Conservation (phyloP, 2,329 filamentous ascomycete species). For the Fusarium xylarioides region DNA sequence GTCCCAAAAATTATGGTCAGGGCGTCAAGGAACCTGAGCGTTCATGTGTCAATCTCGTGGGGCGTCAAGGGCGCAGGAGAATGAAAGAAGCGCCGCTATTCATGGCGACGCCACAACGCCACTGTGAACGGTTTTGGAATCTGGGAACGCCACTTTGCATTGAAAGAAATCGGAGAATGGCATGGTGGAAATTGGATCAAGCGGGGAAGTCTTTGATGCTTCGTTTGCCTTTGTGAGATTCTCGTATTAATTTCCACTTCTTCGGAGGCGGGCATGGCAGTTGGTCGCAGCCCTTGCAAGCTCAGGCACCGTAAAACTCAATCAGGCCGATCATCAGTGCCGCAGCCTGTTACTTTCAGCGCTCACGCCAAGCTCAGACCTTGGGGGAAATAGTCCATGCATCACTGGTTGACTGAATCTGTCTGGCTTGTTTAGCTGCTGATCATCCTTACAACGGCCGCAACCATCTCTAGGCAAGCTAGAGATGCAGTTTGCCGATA, state of each 20-base stretch:
- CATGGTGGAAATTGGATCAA: background rate
- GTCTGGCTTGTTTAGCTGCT: background rate
- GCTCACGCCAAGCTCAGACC: too few relatives aligned
- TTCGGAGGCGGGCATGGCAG: too few relatives aligned
- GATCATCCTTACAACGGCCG: accelerated
- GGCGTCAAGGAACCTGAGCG: background rate
- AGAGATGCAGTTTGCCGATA: background rate
- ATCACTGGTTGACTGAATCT: accelerated
- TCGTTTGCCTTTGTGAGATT: accelerated
- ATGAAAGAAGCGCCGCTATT: background rate
- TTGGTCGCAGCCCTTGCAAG: too few relatives aligned
- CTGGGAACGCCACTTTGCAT: background rate
- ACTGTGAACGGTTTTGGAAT: background rate
- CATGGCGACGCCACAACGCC: background rate
- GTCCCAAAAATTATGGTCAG: background rate
- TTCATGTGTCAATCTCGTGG: accelerated
- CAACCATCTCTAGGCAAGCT: background rate
- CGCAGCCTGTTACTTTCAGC: too few relatives aligned
- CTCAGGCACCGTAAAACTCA: too few relatives aligned
- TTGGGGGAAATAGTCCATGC: accelerated
- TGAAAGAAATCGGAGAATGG: accelerated
- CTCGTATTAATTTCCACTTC: background rate
- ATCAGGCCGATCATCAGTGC: accelerated
- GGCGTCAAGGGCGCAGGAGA: background rate
- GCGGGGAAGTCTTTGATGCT: background rate